Evolutionary conservation across 2,329 filamentous ascomycete genomes (phyloP), one percentile per base, ranked within the genome.

Genomic region (Colletotrichum tamarilloi): DNA sequence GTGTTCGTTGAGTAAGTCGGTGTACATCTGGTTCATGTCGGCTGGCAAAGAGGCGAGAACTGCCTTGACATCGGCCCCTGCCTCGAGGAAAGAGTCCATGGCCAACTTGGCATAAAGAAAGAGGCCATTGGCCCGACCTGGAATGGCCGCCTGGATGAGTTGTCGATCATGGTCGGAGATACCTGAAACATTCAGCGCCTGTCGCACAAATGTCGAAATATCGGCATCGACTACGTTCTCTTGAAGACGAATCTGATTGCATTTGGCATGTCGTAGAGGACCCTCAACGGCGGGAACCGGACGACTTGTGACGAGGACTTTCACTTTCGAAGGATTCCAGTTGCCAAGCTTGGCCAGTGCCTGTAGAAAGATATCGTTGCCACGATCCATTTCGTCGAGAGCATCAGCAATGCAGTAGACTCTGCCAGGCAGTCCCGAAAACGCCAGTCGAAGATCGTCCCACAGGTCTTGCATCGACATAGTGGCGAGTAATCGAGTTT

Each of bases 301-400:
- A 0, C 86, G 83, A 72, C 84, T 86, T 0, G 86, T 87, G 5
- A 86, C 79, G 0, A 86, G 30, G 0, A 87, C 73, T 69, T 87
- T 87, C 69, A 86, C 76, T 8, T 74, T 77, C 0, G 58, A 64
- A 1, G 84, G 80, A 3, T 72, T 75, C 76, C 77, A 78, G 5
- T 77, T 72, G 0, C 81, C 82, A 0, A 87, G 76, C 0, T 73
- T 64, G 1, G 77, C 78, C 0, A 87, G 76, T 2, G 75, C 62
- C 4, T 79, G 59, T 2, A 86, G 71, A 35, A 86, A 85, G 0
- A 72, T 49, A 3, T 82, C 80, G 19, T 84, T 76, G 0, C 77
- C 81, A n/a, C 76, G 52, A 53, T 85, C 82, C 81, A 87, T 86
- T 76, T 88, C 86, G 71, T 88, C 86, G 2, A 87, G 78, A 0